Evolutionary conservation across 2,329 filamentous ascomycete genomes (phyloP).

Genomic region (Arthrobotrys megalospora): DNA sequence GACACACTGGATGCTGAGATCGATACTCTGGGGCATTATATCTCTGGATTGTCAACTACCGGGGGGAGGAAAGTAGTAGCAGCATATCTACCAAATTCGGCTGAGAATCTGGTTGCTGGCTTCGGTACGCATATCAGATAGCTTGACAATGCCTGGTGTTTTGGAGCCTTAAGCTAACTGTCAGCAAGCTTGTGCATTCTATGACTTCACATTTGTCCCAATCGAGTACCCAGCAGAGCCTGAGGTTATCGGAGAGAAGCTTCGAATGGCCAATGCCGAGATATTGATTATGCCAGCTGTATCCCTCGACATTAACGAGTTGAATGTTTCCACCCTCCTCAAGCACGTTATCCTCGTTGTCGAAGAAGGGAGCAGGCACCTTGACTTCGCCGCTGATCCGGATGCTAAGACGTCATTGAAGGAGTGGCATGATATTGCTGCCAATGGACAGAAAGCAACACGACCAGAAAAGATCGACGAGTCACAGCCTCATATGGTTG

Average conservation of each 20-base stretch:
- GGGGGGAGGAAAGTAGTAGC: constrained; percentile 77
- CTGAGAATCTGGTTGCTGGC: constrained; percentile 85
- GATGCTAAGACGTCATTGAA: constrained; percentile 78
- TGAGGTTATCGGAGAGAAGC: constrained; percentile 78
- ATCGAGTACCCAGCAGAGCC: constrained; percentile 83
- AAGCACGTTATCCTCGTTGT: constrained; percentile 91
- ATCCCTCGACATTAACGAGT: constrained; percentile 84
- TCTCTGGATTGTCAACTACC: constrained; percentile 68
- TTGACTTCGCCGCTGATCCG: constrained; percentile 80
- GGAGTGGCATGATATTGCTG: constrained; percentile 91
- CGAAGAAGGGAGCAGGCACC: constrained; percentile 88
- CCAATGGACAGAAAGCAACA: constrained; percentile 75
- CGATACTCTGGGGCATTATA: constrained; percentile 84
- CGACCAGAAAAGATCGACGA: constrained; percentile 73
- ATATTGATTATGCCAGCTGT: constrained; percentile 87
- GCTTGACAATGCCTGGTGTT: neutral
- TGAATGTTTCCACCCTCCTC: constrained; percentile 78
- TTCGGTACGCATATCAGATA: constrained; percentile 73
- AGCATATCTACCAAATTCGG: constrained; percentile 91
- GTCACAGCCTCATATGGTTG: constrained; percentile 57
- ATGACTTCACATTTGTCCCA: constrained; percentile 85
- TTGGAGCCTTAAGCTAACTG: constrained; percentile 25
- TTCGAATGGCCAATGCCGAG: constrained; percentile 82
- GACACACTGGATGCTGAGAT: constrained; percentile 87
- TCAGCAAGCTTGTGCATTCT: constrained; percentile 83